Evolutionary conservation across 371 early-diverging fungal species (phyloP), one percentile per base, ranked within the genome.

Genomic region (Mucor mucedo): DNA sequence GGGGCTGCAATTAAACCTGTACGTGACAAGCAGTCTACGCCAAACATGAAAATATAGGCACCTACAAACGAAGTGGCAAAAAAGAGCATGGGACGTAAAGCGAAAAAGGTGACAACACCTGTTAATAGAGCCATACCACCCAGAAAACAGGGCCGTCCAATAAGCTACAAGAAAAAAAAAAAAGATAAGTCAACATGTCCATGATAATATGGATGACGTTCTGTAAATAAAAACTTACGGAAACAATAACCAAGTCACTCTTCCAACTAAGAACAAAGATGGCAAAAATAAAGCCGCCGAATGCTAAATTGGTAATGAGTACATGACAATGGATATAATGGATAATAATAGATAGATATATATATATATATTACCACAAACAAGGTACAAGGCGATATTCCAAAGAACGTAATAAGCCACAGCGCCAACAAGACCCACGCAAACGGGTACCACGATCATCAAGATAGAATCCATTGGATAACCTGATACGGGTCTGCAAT

Each of bases 51-150:
- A 0, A 55, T 53, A 50, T 70, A 76, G 2, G 71, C 71, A 2
- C 80, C 80, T 0, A 77, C 65, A 48, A 76, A 73, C 0, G 80
- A 72, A 1, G 72, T 76, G 0, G 71, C 39, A 39, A 72, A 70
- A 32, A 70, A 52, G 4, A 70, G 33, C 39, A 58, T 42, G 8
- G 55, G 58, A 3, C 63, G 48, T 35, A 45, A 38, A 3, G 58
- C 45, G 52, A 65, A 65, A 33, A 48, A 65, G 3, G 57, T 52
- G 5, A 39, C 27, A 33, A 55, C 49, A 11, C 62, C 66, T 16
- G 27, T 33, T 3, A 49, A 33, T 7, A 70, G 29, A 4, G 55
- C 70, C 58, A 70, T 58, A 44, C 70, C 70, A 47, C 54, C 62
- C 14, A 70, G 50, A 39, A 70, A 70, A 33, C 59, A 42, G 1